Conservation (phyloP, 441 rosid species). For the Erysimum cheiri region DNA sequence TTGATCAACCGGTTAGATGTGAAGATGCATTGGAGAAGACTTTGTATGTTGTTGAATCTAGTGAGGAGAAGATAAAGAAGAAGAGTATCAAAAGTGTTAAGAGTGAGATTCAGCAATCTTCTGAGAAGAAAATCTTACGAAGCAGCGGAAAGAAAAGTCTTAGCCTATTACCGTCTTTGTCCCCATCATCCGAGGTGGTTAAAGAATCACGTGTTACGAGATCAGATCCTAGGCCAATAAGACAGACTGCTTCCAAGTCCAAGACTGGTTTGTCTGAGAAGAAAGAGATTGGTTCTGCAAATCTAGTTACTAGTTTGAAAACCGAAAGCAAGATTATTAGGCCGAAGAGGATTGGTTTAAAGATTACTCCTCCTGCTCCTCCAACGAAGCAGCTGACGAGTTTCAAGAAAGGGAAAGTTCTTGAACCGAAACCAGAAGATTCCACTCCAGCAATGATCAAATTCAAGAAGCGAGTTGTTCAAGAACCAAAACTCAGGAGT, state of each 20-base stretch:
- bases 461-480: slow-evolving; percentile 62
- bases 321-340: slow-evolving; percentile 37
- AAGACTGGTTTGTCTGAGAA: slow-evolving; percentile 35
- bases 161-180: slow-evolving; percentile 29
- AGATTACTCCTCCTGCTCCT: slow-evolving; percentile 34
- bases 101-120: slow-evolving; percentile 35
- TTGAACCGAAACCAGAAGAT: slow-evolving; percentile 59
- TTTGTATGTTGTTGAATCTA: slow-evolving; percentile 39
- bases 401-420: slow-evolving; percentile 75
- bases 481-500: slow-evolving; percentile 47
- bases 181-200: slow-evolving; percentile 21
- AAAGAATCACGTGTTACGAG: slow-evolving; percentile 1
- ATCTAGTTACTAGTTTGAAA: slow-evolving; percentile 9
- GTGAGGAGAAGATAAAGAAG: slow-evolving; percentile 33
- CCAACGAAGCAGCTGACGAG: slow-evolving; percentile 40
- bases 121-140: slow-evolving; percentile 41
- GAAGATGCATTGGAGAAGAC: slow-evolving; percentile 40
- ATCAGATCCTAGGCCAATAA: slow-evolving; percentile 38
- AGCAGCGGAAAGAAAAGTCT: slow-evolving; percentile 13
- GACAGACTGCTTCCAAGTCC: slow-evolving; percentile 26
- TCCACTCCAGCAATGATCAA: slow-evolving; percentile 61
- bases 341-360: slow-evolving; percentile 35
- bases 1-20: neutral
- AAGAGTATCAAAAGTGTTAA: slow-evolving; percentile 33
- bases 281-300: slow-evolving; percentile 34